phyloP scores from a whole-genome alignment of 2,329 filamentous ascomycete species.

The Trichoderma harzianum region DNA sequence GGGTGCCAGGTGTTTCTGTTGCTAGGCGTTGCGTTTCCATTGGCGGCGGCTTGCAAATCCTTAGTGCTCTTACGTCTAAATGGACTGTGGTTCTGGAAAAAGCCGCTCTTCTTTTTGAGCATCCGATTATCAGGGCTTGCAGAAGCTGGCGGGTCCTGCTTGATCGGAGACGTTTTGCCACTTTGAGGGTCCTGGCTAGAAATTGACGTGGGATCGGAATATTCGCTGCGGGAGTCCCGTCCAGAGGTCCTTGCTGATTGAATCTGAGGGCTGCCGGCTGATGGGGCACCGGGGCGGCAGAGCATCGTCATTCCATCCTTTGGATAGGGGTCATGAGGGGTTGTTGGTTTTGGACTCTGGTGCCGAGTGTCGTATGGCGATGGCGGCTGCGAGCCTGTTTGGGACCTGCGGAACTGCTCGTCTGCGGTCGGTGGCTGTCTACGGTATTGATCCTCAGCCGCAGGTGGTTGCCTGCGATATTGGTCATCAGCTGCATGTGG shows the following conservation, averaged over 20 bases:
- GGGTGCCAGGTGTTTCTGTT: slow-evolving; percentile 61
- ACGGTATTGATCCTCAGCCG: slow-evolving; percentile 7
- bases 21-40: slow-evolving; percentile 24
- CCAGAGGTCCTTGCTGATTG: slow-evolving; percentile 70
- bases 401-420: slow-evolving; percentile 22
- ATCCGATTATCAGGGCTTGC: slow-evolving; percentile 62
- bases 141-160: slow-evolving; percentile 52
- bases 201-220: slow-evolving; percentile 83
- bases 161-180: slow-evolving; percentile 70
- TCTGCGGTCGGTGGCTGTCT: slow-evolving; percentile 18
- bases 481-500: slow-evolving; percentile 3
- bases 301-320: slow-evolving; percentile 97
- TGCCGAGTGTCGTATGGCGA: slow-evolving; percentile 50
- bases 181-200: slow-evolving; percentile 80
- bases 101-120: slow-evolving; percentile 71
- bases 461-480: slow-evolving; percentile 5
- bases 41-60: slow-evolving; percentile 45
- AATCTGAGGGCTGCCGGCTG: slow-evolving; percentile 50
- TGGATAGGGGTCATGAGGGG: slow-evolving; percentile 92
- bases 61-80: slow-evolving; percentile 92
- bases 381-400: slow-evolving; percentile 21
- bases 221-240: slow-evolving; percentile 85
- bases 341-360: slow-evolving; percentile 57
- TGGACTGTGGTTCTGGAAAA: slow-evolving; percentile 89
- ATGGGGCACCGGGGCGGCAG: slow-evolving; percentile 68